Base-by-base conservation (phyloP, 148 eudicot species). In the Arbutus unedo region DNA sequence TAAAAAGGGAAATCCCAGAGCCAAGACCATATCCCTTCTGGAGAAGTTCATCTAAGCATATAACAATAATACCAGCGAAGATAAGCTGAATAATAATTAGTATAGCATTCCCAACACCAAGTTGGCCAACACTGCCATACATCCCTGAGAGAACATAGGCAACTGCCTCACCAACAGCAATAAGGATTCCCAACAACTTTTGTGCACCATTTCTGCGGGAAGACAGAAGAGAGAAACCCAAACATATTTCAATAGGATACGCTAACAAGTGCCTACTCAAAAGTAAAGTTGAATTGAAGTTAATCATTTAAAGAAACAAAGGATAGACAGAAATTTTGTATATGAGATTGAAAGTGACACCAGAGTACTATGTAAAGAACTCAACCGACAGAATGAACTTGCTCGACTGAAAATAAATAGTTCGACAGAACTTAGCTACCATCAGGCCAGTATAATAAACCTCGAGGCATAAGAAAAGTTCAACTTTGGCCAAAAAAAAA, bases 1-100 rank as follows among this genome's bases (percentile, higher is more conserved):
- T 94, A 84, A 94, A 94, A 21, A 94, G 88, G 3, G 98, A 94
- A 74, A 94, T 92, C 25, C 98, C 98, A 83, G 94, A 94, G 38
- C 98, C 98, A 51, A 94, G 88, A 85, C 98, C 98, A 87, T 94
- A 94, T 85, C 96, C 98, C 85, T 94, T 94, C 85, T 94, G 96
- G 79, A 94, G 98, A 82, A 92, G 96, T 74, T 94, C 98, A 80
- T 94, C 96, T 59, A 94, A 89, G 88, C 98, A 94, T 55, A 94
- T 91, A 71, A 94, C 92, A 9, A 91, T 94, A 8, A 94, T 94
- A 53, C 96, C 96, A 83, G 98, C 98, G 87, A 94, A 94, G 89
- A 90, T 88, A 55, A 94, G 96, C 84, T 94, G 98, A 79, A 92
- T 82, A 74, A 94, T 94, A 56, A 94, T 94, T 44, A 94, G 92